Conservation (phyloP, 108 stramenopile genomes). For the Cyclotella kingstonii region DNA sequence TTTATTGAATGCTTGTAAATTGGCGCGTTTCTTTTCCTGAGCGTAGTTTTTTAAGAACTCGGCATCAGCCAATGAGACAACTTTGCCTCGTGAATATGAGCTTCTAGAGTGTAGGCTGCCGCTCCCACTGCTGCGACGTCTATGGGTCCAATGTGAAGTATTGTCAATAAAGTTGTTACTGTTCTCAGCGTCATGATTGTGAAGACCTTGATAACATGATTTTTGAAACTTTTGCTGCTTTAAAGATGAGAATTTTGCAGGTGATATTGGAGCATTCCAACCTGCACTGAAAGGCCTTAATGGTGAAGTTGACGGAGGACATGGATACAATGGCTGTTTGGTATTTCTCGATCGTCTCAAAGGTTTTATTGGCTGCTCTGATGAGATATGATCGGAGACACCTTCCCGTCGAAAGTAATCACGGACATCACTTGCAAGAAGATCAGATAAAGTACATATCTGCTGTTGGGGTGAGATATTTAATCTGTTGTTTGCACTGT, state of each 20-base stretch:
- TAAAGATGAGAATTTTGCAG: too few species aligned
- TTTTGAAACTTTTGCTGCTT: too few species aligned
- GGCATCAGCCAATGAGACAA: slow-evolving; percentile 15
- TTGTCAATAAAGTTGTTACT: not conserved
- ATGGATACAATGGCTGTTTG: too few species aligned
- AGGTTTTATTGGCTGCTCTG: not conserved
- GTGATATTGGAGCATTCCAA: too few species aligned
- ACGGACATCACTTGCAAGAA: slow-evolving; percentile 34
- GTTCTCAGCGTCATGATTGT: not conserved
- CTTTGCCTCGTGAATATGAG: slow-evolving; percentile 2
- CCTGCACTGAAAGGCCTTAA: too few species aligned
- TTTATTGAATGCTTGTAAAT: slow-evolving; percentile 7
- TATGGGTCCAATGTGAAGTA: not conserved
- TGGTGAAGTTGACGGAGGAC: too few species aligned
- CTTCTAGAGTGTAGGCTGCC: not conserved
- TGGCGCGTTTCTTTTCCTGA: slow-evolving; percentile 32
- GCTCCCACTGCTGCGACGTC: not conserved
- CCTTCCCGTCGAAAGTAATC: slow-evolving; percentile 41
- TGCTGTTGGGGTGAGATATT: not conserved
- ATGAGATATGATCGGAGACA: not conserved
- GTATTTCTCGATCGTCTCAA: too few species aligned
- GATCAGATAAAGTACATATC: slow-evolving; percentile 27
- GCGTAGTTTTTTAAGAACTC: slow-evolving; percentile 35
- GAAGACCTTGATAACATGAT: too few species aligned
- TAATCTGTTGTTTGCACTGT: too few species aligned